Evolutionary conservation across 768 basidiomycete species (phyloP), one percentile per base, ranked within the genome.

Genomic region (Pisolithus sp.): DNA sequence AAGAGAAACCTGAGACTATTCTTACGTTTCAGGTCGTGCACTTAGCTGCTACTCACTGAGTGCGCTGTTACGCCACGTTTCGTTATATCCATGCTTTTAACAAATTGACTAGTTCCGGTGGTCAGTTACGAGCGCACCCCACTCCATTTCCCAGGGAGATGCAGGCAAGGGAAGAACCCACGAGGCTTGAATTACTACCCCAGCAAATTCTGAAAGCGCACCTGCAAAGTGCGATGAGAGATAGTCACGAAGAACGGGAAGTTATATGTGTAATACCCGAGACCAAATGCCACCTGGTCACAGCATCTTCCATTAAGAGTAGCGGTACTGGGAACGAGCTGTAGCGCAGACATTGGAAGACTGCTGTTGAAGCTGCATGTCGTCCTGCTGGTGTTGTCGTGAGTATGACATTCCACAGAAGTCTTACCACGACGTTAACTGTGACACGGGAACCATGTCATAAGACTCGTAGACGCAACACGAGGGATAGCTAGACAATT

Each of bases 81-180:
- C 82, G 91, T 65, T 95, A 93, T 58, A 93, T 63, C 44, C 93
- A 79, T n/a, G 93, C 95, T 71, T 96, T 96, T 58, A 96, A 68
- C 21, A 95, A 73, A 71, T 96, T 93, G 57, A 95, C 89, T 91
- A 39, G 17, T 17, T 34, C 17, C 4, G 18, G 17, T 51, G 6
- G 46, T 53, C 46, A 26, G 20, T 38, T 28, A 0, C 34, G 12
- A 34, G 34, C 12, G 12, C 34, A 13, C 12, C 12, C 13, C 34
- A 34, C 34, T 5, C 4, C 34, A 34, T 15, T 13, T 34, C 5
- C 34, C 4, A 5, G 34, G 12, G 34, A 34, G 1, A 5, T 15
- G 9, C 9, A 9, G 7, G 2, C 7, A 6, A 26, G 26, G 2
- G 15, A 9, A 23, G 10, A 46, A 62, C 81, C 68, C 58, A 89